Conservation (phyloP, 208 protist genomes). For the Zelonia costaricensis region DNA sequence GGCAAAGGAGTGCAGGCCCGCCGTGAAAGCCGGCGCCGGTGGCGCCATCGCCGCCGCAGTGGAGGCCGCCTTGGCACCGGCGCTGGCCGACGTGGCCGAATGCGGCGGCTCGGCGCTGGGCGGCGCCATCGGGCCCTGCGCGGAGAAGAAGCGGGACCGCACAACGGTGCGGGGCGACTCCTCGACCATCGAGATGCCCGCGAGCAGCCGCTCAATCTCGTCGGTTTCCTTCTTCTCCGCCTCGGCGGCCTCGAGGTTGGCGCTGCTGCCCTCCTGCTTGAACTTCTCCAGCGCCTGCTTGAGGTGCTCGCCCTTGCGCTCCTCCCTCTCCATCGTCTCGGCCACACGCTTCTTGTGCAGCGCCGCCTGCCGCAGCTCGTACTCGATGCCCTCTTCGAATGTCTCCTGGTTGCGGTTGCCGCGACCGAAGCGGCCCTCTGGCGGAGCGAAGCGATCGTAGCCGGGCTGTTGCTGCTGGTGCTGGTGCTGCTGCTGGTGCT, state of each 20-base stretch:
- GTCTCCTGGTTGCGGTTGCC: conserved; percentile 76
- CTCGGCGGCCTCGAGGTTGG: conserved; percentile 23
- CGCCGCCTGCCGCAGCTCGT: conserved; percentile 78
- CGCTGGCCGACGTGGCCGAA: not conserved
- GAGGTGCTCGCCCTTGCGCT: conserved; percentile 35
- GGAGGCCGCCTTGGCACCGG: not conserved
- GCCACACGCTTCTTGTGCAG: conserved; percentile 61
- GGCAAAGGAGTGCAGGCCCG: no score
- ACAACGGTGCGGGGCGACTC: conserved; percentile 14
- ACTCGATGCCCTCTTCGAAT: conserved; percentile 84
- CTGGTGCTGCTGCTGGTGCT: not conserved
- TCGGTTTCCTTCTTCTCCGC: conserved; percentile 32
- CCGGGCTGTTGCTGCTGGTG: conserved; percentile 3
- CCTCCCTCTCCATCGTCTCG: conserved; percentile 68
- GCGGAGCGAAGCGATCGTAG: conserved; percentile 68
- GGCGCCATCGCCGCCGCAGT: conserved; percentile 1
- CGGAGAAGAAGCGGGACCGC: conserved; percentile 65
- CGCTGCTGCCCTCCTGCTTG: conserved; percentile 34
- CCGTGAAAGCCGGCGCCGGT: not conserved
- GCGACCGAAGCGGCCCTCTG: conserved; percentile 42
- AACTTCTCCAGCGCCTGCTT: conserved; percentile 37
- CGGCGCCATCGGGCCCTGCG: not conserved
- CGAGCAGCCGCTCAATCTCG: conserved; percentile 59
- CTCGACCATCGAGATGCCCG: conserved; percentile 33
- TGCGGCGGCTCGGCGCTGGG: conserved; percentile 3